phyloP scores from a whole-genome alignment of 164 flowering plant species.

The Chimonanthus praecox region DNA sequence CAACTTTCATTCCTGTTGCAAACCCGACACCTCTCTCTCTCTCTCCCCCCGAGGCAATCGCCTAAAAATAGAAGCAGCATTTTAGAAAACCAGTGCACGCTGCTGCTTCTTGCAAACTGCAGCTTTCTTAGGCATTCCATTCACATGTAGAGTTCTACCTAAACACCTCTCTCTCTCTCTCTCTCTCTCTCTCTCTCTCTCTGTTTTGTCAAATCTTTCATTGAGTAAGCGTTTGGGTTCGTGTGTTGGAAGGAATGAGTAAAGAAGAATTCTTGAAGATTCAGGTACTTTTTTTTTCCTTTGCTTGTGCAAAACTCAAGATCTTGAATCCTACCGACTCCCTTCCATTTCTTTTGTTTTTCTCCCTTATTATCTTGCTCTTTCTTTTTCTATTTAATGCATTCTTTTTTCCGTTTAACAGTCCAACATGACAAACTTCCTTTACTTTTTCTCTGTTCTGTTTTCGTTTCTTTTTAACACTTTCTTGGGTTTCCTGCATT shows the following conservation, averaged over 20 bases:
- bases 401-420: not conserved
- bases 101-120: no score
- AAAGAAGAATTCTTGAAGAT: constrained; percentile 71
- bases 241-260: constrained; percentile 42
- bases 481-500: constrained; percentile 18
- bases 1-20: no score
- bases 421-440: not conserved
- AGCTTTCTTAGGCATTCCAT: no score
- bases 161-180: no score
- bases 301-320: constrained; percentile 8
- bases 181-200: no score
- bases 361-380: not conserved
- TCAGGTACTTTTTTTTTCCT: constrained; percentile 40
- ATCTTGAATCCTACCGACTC: not conserved
- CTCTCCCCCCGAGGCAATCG: no score
- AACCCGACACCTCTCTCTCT: no score
- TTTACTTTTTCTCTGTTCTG: not conserved
- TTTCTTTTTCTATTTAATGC: not conserved
- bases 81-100: no score
- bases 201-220: no score
- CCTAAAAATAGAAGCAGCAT: no score
- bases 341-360: not conserved
- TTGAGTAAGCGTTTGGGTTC: not conserved
- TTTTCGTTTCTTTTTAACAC: constrained; percentile 4
- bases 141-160: no score